Conservation (phyloP, 306 rosid species). For the Pueraria montana region DNA sequence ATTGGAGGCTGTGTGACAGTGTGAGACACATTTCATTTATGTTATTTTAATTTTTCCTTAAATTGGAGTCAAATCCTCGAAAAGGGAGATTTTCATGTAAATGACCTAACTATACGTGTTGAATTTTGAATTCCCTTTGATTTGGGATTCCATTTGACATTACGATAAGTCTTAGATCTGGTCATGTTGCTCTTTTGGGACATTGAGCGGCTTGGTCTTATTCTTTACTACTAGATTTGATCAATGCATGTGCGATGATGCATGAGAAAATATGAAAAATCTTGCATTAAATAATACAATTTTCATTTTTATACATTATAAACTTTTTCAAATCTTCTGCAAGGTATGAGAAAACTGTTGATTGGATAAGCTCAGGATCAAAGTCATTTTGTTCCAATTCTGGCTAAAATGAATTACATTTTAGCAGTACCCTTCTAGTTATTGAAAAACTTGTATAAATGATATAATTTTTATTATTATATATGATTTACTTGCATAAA, state of each 20-base stretch:
- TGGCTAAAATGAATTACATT: no score
- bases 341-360: neutral
- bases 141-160: slow-evolving; percentile 38
- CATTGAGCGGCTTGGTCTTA: neutral
- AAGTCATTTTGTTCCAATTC: neutral
- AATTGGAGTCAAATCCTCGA: slow-evolving; percentile 20
- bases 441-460: no score
- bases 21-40: neutral
- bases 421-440: no score
- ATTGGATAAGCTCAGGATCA: neutral
- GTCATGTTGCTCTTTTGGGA: neutral
- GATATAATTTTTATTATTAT: no score
- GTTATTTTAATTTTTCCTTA: neutral
- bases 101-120: slow-evolving; percentile 46
- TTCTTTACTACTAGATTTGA: neutral
- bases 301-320: neutral
- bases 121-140: slow-evolving; percentile 48
- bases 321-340: neutral
- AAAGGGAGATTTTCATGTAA: slow-evolving; percentile 11
- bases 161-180: slow-evolving; percentile 42
- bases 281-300: neutral
- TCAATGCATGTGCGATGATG: neutral
- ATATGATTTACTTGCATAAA: no score
- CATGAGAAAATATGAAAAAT: neutral
- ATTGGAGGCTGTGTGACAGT: neutral